Conservation (phyloP, 225 moss, liverwort and hornwort genomes). For the Antitrichia curtipendula region DNA sequence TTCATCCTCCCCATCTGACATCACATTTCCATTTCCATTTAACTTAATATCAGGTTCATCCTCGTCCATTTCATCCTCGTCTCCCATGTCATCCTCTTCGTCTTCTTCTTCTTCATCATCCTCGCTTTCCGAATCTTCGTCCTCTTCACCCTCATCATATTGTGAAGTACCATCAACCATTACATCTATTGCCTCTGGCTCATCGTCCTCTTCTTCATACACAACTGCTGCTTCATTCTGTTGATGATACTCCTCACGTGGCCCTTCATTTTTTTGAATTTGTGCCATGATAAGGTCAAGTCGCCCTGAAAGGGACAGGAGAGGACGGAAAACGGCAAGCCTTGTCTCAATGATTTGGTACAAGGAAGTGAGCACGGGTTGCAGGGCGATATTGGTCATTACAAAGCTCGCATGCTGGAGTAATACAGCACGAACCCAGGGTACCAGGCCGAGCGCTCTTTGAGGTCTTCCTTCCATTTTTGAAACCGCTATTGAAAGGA, state of each 20-base stretch:
- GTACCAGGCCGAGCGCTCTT: slow-evolving; percentile 52
- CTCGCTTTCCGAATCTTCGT: slow-evolving; percentile 1
- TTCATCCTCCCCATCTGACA: slow-evolving; percentile 24
- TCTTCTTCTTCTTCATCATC: slow-evolving; percentile 34
- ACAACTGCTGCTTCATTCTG: slow-evolving; percentile 51
- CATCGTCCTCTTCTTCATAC: slow-evolving; percentile 88
- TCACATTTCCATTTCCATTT: slow-evolving; percentile 31
- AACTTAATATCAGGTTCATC: slow-evolving; percentile 39
- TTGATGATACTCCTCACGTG: background rate
- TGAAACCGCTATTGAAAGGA: slow-evolving; percentile 39
- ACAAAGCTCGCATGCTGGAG: slow-evolving; percentile 68
- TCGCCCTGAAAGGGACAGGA: slow-evolving; percentile 77
- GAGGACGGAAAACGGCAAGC: slow-evolving; percentile 58
- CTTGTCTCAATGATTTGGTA: slow-evolving; percentile 84
- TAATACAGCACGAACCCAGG: slow-evolving; percentile 83
- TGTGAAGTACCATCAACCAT: slow-evolving; percentile 35
- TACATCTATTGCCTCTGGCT: slow-evolving; percentile 68
- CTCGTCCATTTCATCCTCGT: slow-evolving; percentile 31
- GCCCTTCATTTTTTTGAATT: slow-evolving; percentile 41
- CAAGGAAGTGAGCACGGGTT: slow-evolving; percentile 62
- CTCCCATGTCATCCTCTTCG: slow-evolving; percentile 20
- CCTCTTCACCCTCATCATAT: slow-evolving; percentile 28
- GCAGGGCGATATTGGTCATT: slow-evolving; percentile 73
- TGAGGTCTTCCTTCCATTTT: slow-evolving; percentile 77
- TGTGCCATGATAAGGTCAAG: slow-evolving; percentile 89